Evolutionary conservation across 2,329 filamentous ascomycete genomes (phyloP).

Genomic region (Penicillium paneum): DNA sequence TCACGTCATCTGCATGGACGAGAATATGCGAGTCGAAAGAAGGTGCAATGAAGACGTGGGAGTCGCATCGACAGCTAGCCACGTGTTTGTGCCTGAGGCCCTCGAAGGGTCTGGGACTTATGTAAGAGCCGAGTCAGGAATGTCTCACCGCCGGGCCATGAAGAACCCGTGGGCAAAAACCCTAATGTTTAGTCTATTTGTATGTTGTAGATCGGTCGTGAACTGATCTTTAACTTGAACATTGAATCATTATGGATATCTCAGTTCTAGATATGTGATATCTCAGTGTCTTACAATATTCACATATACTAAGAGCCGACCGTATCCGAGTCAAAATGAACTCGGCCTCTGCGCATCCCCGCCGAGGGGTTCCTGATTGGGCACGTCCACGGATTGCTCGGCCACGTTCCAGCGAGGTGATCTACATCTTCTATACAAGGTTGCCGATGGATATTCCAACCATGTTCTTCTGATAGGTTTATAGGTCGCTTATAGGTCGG

Average conservation of each 20-base stretch:
- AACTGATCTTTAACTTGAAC: too few relatives aligned
- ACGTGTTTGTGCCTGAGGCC: not conserved
- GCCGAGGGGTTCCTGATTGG: not conserved
- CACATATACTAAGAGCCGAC: not conserved
- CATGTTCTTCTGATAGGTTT: not conserved
- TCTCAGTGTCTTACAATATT: too few relatives aligned
- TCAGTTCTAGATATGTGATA: not conserved
- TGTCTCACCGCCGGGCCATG: not conserved
- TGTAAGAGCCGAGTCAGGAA: not conserved
- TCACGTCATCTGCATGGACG: conserved; percentile 5
- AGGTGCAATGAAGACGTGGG: not conserved
- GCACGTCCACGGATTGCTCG: not conserved
- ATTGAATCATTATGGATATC: not conserved
- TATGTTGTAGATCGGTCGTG: not conserved
- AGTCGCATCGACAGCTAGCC: not conserved
- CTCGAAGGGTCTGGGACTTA: not conserved
- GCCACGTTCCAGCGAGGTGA: not conserved
- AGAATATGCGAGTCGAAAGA: not conserved
- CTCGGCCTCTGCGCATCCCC: not conserved
- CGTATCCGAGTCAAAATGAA: not conserved
- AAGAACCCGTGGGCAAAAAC: not conserved
- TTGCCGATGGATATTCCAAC: too few relatives aligned
- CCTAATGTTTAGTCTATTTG: not conserved
- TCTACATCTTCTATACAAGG: not conserved
- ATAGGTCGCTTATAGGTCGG: not conserved